These are phyloP conservation scores for Pseudopithomyces maydicus DNA, from an alignment of 2,329 filamentous ascomycete species.

Conservation along the genomic window DNA sequence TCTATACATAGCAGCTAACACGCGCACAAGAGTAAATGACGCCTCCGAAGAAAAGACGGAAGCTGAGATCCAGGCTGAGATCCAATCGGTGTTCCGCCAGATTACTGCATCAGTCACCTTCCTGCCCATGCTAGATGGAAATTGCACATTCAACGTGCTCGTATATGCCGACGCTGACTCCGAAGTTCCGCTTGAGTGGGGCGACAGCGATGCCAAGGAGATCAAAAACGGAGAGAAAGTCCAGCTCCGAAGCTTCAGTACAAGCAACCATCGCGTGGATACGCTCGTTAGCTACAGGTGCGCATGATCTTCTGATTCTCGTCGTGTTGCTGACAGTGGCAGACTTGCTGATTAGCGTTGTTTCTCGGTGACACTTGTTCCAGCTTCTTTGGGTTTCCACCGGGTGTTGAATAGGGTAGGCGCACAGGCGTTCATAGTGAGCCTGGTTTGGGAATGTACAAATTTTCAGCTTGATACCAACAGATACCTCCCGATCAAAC, in stretches of 20 bases:
- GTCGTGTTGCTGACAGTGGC: background rate
- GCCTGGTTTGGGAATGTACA: background rate
- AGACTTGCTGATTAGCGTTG: slow-evolving; percentile 1
- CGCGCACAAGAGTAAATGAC: slow-evolving; percentile 25
- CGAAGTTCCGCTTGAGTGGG: slow-evolving; percentile 97
- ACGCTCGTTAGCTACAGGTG: slow-evolving; percentile 89
- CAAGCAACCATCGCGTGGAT: slow-evolving; percentile 89
- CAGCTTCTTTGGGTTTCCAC: background rate
- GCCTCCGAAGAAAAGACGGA: slow-evolving; percentile 76
- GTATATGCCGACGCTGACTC: slow-evolving; percentile 97
- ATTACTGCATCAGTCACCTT: slow-evolving; percentile 98
- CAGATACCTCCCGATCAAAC: background rate
- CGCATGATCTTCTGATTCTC: background rate
- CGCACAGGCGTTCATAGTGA: background rate
- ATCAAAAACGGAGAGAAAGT: slow-evolving; percentile 94
- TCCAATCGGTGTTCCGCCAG: slow-evolving; percentile 95
- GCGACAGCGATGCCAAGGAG: slow-evolving; percentile 97
- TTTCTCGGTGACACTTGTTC: background rate
- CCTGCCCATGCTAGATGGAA: slow-evolving; percentile 86
- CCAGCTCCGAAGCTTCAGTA: slow-evolving; percentile 94
- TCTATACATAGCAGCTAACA: slow-evolving; percentile 23
- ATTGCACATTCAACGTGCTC: slow-evolving; percentile 98
- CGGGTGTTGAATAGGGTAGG: background rate
- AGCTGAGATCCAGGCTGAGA: slow-evolving; percentile 90
- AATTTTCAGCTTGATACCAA: background rate